Percentiles rank a stretch among this genome's conserved stretches.
Conservation (phyloP, 2,329 filamentous ascomycete genomes). For the Niveomyces coronatus region DNA sequence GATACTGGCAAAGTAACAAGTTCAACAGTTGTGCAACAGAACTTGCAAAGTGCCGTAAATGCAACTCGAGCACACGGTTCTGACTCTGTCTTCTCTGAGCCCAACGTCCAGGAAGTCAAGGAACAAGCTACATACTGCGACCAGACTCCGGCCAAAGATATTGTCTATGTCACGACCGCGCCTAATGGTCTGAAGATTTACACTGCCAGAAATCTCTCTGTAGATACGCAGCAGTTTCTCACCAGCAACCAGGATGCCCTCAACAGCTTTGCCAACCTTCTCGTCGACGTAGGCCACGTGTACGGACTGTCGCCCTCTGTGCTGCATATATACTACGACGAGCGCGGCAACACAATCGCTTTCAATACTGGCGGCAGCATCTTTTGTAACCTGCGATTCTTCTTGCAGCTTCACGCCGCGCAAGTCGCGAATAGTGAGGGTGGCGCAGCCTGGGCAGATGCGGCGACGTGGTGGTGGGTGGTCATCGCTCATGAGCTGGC, state of each 20-base stretch:
- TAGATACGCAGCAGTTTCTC: constrained; percentile 45
- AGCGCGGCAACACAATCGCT: constrained; percentile 69
- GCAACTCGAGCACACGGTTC: constrained; percentile 70
- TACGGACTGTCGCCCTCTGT: constrained; percentile 61
- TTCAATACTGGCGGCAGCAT: constrained; percentile 83
- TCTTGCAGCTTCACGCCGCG: constrained; percentile 62
- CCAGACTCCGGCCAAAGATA: constrained; percentile 60
- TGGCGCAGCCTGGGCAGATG: constrained; percentile 50
- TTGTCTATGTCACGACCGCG: constrained; percentile 59
- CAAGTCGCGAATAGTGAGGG: constrained; percentile 23
- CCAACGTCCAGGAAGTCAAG: constrained; percentile 61
- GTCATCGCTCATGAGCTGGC: constrained; percentile 93
- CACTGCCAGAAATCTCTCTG: constrained; percentile 44
- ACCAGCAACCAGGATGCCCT: constrained; percentile 49
- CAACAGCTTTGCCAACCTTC: constrained; percentile 56
- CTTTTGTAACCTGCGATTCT: constrained; percentile 91
- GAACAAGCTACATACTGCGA: constrained; percentile 86
- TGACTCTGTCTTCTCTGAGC: constrained; percentile 59
- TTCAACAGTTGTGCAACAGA: constrained; percentile 53
- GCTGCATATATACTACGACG: constrained; percentile 83
- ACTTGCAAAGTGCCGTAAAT: constrained; percentile 67
- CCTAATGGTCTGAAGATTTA: constrained; percentile 68
- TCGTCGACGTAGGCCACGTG: constrained; percentile 59
- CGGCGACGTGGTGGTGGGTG: constrained; percentile 83
- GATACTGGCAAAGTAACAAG: constrained; percentile 47